Percentiles rank a stretch among this genome's conserved stretches.
phyloP scores from a whole-genome alignment of 1,284 basidiomycete genomes.

The Puccinia horiana region DNA sequence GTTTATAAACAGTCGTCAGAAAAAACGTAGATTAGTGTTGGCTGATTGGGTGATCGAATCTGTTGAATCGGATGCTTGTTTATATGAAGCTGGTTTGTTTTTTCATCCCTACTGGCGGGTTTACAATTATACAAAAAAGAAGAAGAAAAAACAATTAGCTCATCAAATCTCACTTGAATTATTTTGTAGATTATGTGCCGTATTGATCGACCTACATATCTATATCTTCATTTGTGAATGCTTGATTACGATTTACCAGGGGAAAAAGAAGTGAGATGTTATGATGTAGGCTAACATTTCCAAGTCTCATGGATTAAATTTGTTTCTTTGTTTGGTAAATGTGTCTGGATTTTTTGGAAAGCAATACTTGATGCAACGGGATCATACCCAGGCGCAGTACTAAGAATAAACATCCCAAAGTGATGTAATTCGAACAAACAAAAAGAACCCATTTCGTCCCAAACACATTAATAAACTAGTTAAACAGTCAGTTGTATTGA shows the following conservation, averaged over 20 bases:
- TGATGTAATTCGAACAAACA: no score
- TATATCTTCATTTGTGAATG: not conserved
- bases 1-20: conserved; percentile 14
- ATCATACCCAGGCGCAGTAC: no score
- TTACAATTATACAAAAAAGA: no score
- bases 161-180: not conserved
- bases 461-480: no score
- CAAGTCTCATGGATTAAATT: no score
- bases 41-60: conserved; percentile 40
- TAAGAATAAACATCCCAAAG: no score
- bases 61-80: conserved; percentile 4
- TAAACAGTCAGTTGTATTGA: no score
- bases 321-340: no score
- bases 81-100: conserved; percentile 39
- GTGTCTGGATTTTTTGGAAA: no score
- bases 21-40: conserved; percentile 23
- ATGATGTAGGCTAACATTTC: no score
- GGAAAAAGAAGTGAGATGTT: not conserved
- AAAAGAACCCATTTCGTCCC: no score
- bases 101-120: not conserved
- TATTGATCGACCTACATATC: not conserved
- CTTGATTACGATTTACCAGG: not conserved
- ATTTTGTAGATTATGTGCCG: not conserved
- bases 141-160: not conserved
- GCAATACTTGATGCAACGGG: no score